Conservation (phyloP, 1,139 yeast species). For the Blastobotrys aristatus region DNA sequence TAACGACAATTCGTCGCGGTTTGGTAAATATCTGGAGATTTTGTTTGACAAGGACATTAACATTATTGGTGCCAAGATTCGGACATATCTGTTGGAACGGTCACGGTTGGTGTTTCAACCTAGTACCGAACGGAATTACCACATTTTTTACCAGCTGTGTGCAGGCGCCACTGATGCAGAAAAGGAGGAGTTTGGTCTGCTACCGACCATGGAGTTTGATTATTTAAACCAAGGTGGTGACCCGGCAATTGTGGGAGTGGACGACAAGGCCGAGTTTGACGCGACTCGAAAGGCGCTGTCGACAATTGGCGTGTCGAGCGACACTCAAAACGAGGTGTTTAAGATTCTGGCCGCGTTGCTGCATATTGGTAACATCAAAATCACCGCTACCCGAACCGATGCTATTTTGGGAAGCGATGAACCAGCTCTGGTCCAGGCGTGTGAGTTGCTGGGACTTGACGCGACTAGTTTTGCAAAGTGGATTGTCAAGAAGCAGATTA, state of each 20-base stretch:
- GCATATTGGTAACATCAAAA: conserved; percentile 89
- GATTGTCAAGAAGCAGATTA: conserved; percentile 89
- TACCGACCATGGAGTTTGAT: conserved; percentile 58
- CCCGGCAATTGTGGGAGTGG: conserved; percentile 66
- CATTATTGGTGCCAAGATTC: conserved; percentile 89
- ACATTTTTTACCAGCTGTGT: conserved; percentile 86
- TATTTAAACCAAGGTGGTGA: conserved; percentile 91
- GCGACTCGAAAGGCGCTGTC: conserved; percentile 70
- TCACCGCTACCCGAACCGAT: conserved; percentile 80
- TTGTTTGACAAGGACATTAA: conserved; percentile 67
- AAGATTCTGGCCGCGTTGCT: conserved; percentile 80
- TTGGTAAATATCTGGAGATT: conserved; percentile 93
- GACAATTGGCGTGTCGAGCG: conserved; percentile 66
- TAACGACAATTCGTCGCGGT: conserved; percentile 95
- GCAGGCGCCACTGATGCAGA: conserved; percentile 66
- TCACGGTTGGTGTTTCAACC: conserved; percentile 96
- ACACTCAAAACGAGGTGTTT: conserved; percentile 65
- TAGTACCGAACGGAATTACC: conserved; percentile 81
- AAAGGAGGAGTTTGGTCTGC: conserved; percentile 54
- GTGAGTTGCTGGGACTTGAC: conserved; percentile 80
- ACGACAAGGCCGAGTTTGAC: conserved; percentile 72
- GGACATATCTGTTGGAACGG: conserved; percentile 89
- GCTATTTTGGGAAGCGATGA: conserved; percentile 82
- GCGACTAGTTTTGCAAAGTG: conserved; percentile 75
- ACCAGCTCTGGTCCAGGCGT: conserved; percentile 75